Evolutionary conservation across 805 yeast genomes (phyloP), one percentile per base, ranked within the genome.

Genomic region (Schwanniomyces polymorphus): DNA sequence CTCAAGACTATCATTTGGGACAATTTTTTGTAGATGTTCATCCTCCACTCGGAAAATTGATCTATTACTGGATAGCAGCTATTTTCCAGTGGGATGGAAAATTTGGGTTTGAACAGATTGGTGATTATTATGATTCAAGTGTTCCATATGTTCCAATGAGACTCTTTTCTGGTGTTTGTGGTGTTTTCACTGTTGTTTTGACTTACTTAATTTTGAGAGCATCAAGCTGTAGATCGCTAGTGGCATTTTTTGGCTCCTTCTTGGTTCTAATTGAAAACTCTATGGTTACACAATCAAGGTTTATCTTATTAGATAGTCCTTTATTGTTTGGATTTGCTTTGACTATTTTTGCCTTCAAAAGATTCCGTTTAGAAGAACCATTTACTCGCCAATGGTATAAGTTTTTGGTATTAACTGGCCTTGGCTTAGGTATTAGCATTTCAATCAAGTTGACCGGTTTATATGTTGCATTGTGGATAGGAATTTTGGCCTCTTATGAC

Each of bases 361-460:
- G 69, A 55, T 71, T 79, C 50, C 78, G 79, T 58, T 54, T 71
- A 27, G 59, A 70, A n/a, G 57, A 50, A 9, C 78, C 81, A 0
- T 80, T 81, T 47, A 46, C 77, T 2, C 58, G 51, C 28, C 51
- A 58, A 28, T 89, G 95, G 94, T 69, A 66, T 63, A 67, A 70
- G 48, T 70, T 73, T 49, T 56, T 86, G 47, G 41, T 75, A 1
- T 54, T 76, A 31, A 64, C 84, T 26, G 85, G 81, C 58, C 10
- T 75, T 65, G 55, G 74, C 68, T 3, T 70, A 79, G 55, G 96
- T 80, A 12, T 77, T 74, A 40, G 84, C 1, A 63, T 82, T 1
- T 78, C 91, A 7, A 77, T 86, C 3, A 88, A 88, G 59, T 80
- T 83, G 76, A 77, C 86, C 4, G 97, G 96, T 0, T 43, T 84